Evolutionary conservation across 2,329 filamentous ascomycete species (phyloP).

Genomic region (Phaeoacremonium minimum): DNA sequence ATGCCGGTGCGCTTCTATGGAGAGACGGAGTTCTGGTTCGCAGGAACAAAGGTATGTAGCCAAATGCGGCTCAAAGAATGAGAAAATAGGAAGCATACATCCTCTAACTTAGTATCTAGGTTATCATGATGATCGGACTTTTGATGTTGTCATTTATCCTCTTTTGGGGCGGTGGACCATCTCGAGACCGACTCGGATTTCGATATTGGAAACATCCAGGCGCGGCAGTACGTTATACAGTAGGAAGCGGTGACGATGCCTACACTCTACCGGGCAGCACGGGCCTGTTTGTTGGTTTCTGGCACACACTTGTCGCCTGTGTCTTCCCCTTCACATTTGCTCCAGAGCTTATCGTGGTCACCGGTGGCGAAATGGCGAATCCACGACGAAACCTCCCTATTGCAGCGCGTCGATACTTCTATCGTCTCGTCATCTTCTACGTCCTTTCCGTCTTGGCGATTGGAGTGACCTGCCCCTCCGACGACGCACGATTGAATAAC

Average conservation of each 20-base stretch:
- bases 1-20: constrained; percentile 7
- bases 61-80: no score
- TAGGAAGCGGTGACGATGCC: no score
- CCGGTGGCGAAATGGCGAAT: constrained; percentile 11
- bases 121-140: constrained; percentile 4
- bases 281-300: constrained; percentile 31
- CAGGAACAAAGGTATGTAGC: constrained; percentile 1
- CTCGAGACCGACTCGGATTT: constrained; percentile 28
- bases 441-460: constrained; percentile 19
- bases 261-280: neutral
- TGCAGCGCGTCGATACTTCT: constrained; percentile 18
- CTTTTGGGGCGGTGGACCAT: constrained; percentile 6
- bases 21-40: constrained; percentile 8
- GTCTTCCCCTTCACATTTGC: constrained; percentile 8
- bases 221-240: no score
- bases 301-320: constrained; percentile 34
- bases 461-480: constrained; percentile 25
- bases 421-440: constrained; percentile 24
- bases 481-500: constrained; percentile 22
- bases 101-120: constrained; percentile 5
- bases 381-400: constrained; percentile 12
- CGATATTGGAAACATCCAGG: constrained; percentile 38
- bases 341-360: constrained; percentile 11
- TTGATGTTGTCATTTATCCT: constrained; percentile 5
- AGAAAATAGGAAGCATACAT: no score